Conservation (phyloP, 441 rosid genomes). For the Viola pubescens region DNA sequence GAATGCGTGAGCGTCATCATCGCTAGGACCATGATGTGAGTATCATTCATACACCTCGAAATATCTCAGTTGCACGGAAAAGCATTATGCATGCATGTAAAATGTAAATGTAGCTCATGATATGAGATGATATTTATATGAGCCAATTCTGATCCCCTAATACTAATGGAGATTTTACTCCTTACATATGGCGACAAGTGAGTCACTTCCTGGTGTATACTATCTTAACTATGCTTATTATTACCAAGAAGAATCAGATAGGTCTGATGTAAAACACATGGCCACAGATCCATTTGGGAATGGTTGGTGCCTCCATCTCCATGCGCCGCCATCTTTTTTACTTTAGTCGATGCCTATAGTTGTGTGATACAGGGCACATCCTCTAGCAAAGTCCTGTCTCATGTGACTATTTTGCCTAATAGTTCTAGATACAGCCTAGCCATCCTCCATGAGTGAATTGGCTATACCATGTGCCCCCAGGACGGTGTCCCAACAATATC, state of each 20-base stretch:
- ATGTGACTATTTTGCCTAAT: neutral
- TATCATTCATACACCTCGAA: neutral
- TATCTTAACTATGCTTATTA: no score
- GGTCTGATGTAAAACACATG: no score
- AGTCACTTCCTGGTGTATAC: no score
- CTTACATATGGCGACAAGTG: no score
- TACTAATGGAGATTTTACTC: no score
- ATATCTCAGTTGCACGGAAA: neutral
- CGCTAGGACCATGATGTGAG: neutral
- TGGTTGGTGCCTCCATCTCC: no score
- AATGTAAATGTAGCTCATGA: neutral
- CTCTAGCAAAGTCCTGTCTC: neutral
- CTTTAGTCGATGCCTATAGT: neutral
- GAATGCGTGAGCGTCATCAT: neutral
- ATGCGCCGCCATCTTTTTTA: neutral
- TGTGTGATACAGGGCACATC: neutral
- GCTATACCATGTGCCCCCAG: neutral
- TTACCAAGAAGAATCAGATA: no score
- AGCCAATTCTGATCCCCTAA: no score
- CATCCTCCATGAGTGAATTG: neutral
- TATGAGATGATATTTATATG: no score
- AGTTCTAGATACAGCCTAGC: neutral
- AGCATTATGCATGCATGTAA: neutral
- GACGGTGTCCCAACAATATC: neutral
- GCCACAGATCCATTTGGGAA: no score